Percentiles rank a stretch among this genome's conserved stretches.
Evolutionary conservation across 108 stramenopile species (phyloP).

Genomic region (Discostella pseudostelligera): DNA sequence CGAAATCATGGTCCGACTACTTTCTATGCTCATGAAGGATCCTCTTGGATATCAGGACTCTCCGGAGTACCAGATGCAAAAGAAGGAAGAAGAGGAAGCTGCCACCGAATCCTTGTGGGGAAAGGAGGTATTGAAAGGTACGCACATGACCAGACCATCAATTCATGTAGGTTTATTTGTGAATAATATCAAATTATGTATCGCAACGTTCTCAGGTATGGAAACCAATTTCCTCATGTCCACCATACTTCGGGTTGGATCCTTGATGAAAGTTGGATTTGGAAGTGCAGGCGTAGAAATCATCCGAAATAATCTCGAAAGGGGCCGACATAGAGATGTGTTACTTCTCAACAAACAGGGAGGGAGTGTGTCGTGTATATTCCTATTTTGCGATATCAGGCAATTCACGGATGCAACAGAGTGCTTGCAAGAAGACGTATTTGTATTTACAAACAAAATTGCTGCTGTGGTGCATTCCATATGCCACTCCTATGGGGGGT

Average conservation of each 20-base stretch:
- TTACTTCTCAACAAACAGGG: slow-evolving; percentile 71
- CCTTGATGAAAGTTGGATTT: slow-evolving; percentile 93
- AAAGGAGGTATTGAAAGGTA: slow-evolving; percentile 74
- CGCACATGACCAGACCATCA: background rate
- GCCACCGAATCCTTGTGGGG: slow-evolving; percentile 63
- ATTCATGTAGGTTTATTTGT: background rate
- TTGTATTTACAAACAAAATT: slow-evolving; percentile 93
- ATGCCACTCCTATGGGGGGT: slow-evolving; percentile 67
- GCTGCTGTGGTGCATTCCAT: slow-evolving; percentile 90
- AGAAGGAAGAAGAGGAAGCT: slow-evolving; percentile 60
- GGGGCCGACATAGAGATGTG: slow-evolving; percentile 63
- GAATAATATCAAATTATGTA: background rate
- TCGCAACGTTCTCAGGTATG: slow-evolving; percentile 23
- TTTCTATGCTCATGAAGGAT: slow-evolving; percentile 77
- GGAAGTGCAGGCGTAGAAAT: slow-evolving; percentile 94
- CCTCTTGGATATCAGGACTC: slow-evolving; percentile 79
- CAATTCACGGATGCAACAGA: slow-evolving; percentile 95
- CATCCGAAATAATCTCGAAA: slow-evolving; percentile 84
- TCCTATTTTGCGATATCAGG: slow-evolving; percentile 94
- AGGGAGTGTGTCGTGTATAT: slow-evolving; percentile 82
- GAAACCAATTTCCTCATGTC: slow-evolving; percentile 76
- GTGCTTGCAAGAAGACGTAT: slow-evolving; percentile 92
- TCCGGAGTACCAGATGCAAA: slow-evolving; percentile 60
- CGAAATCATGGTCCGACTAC: slow-evolving; percentile 73
- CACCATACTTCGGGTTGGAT: slow-evolving; percentile 90